These are phyloP conservation scores for Lolium multiflorum DNA, from an alignment of 176 grass and related monocot species.

Conservation along the genomic window DNA sequence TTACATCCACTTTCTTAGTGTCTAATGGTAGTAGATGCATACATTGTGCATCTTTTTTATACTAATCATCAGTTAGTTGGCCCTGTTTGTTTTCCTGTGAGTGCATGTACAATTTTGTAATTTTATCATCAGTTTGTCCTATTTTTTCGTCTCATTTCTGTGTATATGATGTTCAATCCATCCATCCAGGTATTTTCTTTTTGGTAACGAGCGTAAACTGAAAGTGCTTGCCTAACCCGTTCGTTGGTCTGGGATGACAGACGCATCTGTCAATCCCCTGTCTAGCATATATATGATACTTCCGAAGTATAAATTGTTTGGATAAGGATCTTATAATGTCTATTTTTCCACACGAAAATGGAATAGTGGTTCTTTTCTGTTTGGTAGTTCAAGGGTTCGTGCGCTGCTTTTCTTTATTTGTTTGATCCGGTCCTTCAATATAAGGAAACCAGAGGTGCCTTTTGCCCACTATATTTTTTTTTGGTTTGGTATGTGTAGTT, in stretches of 20 bases:
- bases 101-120: neutral
- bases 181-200: neutral
- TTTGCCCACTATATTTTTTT: neutral
- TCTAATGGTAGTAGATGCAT: constrained; percentile 1
- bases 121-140: neutral
- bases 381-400: constrained; percentile 6
- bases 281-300: neutral
- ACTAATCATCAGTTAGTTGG: neutral
- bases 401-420: neutral
- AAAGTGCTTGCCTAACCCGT: neutral
- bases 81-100: neutral
- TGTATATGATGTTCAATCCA: neutral
- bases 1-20: neutral
- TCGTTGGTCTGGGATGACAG: neutral
- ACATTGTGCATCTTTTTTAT: neutral
- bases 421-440: neutral
- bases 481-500: neutral
- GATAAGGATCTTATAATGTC: neutral
- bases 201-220: neutral
- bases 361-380: neutral
- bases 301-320: neutral
- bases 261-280: neutral
- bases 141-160: neutral
- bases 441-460: neutral
- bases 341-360: neutral